Percentiles rank a stretch among this genome's conserved stretches.
These are phyloP conservation scores for Pueraria montana DNA, from an alignment of 306 rosid genomes.

Conservation along the genomic window DNA sequence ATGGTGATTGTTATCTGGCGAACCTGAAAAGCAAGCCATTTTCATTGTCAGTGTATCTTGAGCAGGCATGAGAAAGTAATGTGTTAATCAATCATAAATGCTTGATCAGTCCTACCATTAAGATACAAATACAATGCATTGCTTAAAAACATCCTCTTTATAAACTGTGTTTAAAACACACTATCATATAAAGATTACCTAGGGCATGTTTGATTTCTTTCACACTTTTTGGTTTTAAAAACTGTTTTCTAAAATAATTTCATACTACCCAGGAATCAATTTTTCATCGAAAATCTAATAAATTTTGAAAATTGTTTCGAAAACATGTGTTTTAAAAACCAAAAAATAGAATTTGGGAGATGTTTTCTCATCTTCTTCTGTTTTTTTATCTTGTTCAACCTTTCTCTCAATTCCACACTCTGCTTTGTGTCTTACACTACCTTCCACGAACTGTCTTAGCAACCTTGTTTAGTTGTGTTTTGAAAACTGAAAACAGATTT, in stretches of 20 bases:
- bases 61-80: not conserved
- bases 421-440: no score
- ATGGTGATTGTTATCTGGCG: conserved; percentile 86
- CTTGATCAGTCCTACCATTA: conserved; percentile 3
- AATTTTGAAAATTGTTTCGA: not conserved
- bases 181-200: not conserved
- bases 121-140: not conserved
- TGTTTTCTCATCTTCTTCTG: no score
- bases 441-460: no score
- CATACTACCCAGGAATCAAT: not conserved
- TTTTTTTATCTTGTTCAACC: no score
- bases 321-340: no score
- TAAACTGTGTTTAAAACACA: not conserved
- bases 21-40: conserved; percentile 65
- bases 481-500: no score
- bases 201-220: not conserved
- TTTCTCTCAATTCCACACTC: no score
- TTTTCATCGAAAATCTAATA: not conserved
- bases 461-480: no score
- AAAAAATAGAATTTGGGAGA: no score
- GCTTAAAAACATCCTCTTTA: not conserved
- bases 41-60: conserved; percentile 32
- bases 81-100: not conserved
- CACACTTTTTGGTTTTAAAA: not conserved
- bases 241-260: not conserved